These are phyloP conservation scores for Funneliformis mosseae DNA, from an alignment of 192 early-diverging fungal species.

Conservation along the genomic window DNA sequence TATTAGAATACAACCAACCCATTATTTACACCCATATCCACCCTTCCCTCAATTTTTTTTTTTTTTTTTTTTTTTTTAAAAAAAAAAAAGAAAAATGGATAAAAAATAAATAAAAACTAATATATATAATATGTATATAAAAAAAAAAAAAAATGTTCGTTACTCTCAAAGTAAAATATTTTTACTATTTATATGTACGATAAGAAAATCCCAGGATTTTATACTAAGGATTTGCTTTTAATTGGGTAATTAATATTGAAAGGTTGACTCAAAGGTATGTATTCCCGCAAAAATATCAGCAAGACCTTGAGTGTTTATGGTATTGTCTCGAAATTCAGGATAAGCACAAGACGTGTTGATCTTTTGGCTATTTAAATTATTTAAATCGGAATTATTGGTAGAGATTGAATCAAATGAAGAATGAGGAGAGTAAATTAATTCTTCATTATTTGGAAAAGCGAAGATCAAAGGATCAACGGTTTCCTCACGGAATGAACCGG, in stretches of 20 bases:
- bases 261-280: not conserved
- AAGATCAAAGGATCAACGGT: not conserved
- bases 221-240: not conserved
- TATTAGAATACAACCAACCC: too few relatives aligned
- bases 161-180: not conserved
- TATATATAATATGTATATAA: not conserved
- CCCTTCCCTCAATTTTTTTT: not conserved
- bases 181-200: not conserved
- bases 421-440: not conserved
- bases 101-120: not conserved
- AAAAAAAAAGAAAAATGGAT: not conserved
- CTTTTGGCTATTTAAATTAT: not conserved
- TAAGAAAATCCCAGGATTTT: not conserved
- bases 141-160: slow-evolving; percentile 1
- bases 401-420: not conserved
- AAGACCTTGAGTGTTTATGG: not conserved
- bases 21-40: too few relatives aligned
- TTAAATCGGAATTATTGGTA: not conserved
- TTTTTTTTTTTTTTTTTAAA: not conserved
- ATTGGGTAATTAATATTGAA: not conserved
- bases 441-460: not conserved
- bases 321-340: not conserved
- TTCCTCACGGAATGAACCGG: not conserved
- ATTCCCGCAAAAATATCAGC: not conserved
- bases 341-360: not conserved